These are phyloP conservation scores for Trichoderma virens DNA, from an alignment of 495 filamentous ascomycete genomes.

Conservation along the genomic window DNA sequence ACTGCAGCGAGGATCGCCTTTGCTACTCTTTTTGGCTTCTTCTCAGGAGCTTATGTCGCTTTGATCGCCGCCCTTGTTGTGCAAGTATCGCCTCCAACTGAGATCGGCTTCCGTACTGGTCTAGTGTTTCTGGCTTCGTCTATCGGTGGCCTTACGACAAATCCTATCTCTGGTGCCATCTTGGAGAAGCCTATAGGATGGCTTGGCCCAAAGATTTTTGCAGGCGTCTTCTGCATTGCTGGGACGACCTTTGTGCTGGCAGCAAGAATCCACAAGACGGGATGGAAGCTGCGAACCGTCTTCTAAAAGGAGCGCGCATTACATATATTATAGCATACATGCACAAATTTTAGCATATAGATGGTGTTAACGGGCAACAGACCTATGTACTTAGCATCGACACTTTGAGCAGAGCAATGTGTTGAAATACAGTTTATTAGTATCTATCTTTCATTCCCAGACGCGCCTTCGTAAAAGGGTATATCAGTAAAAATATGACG, in stretches of 20 bases:
- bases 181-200: conserved; percentile 19
- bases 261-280: conserved; percentile 11
- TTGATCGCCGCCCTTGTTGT: conserved; percentile 19
- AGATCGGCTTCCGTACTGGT: conserved; percentile 19
- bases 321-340: neutral
- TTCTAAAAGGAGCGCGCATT: neutral
- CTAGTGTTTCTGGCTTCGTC: conserved; percentile 22
- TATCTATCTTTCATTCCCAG: neutral
- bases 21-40: conserved; percentile 54
- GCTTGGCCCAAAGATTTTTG: conserved; percentile 16
- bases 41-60: conserved; percentile 22
- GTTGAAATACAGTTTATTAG: neutral
- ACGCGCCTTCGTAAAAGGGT: neutral
- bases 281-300: conserved; percentile 10
- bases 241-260: conserved; percentile 16
- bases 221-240: conserved; percentile 14
- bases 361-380: neutral
- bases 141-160: conserved; percentile 17
- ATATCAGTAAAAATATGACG: neutral
- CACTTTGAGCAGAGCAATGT: neutral
- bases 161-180: conserved; percentile 16
- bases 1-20: conserved; percentile 52
- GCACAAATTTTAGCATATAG: neutral
- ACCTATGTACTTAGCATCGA: neutral
- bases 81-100: conserved; percentile 17